phyloP scores from a whole-genome alignment of 2,329 filamentous ascomycete genomes.

The Cladosporium sp. region DNA sequence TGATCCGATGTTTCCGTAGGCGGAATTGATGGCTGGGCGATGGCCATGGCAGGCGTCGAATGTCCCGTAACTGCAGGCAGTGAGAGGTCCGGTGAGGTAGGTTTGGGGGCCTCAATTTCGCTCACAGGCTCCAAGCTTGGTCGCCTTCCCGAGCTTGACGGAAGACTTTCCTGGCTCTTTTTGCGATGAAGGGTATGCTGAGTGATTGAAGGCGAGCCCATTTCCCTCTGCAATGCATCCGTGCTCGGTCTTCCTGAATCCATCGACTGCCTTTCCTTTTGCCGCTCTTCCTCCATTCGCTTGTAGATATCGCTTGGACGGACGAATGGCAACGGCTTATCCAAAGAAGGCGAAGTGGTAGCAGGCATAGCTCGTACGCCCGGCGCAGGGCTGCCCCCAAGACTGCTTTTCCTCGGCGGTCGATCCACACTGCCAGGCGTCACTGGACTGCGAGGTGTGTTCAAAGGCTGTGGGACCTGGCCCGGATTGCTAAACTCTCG shows the following conservation, averaged over 20 bases:
- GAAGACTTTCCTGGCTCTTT: slow-evolving; percentile 13
- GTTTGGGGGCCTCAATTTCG: slow-evolving; percentile 17
- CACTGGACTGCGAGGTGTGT: slow-evolving; percentile 45
- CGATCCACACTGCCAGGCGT: slow-evolving; percentile 48
- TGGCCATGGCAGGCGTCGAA: not conserved
- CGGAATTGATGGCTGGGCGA: not conserved
- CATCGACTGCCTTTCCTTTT: slow-evolving; percentile 57
- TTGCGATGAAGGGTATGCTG: not conserved
- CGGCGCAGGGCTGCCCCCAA: slow-evolving; percentile 47
- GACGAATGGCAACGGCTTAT: slow-evolving; percentile 64
- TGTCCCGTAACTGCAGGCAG: not conserved
- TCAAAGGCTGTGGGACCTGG: slow-evolving; percentile 51
- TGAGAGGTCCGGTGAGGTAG: not conserved
- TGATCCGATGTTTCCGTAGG: not conserved
- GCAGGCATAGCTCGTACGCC: slow-evolving; percentile 25
- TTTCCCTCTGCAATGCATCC: slow-evolving; percentile 47
- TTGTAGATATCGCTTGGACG: slow-evolving; percentile 78
- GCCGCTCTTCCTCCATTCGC: slow-evolving; percentile 67
- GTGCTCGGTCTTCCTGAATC: slow-evolving; percentile 61
- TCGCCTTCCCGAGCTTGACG: not conserved
- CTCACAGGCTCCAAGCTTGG: slow-evolving; percentile 24
- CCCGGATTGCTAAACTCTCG: slow-evolving; percentile 57
- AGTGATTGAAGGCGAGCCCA: not conserved
- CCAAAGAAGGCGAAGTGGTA: slow-evolving; percentile 35
- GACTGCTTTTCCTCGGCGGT: slow-evolving; percentile 64